A percentile compares a stretch with the other conserved stretches of the same genome.
Evolutionary conservation across 305 asterid genomes (phyloP).

Genomic region (Ajuga reptans): DNA sequence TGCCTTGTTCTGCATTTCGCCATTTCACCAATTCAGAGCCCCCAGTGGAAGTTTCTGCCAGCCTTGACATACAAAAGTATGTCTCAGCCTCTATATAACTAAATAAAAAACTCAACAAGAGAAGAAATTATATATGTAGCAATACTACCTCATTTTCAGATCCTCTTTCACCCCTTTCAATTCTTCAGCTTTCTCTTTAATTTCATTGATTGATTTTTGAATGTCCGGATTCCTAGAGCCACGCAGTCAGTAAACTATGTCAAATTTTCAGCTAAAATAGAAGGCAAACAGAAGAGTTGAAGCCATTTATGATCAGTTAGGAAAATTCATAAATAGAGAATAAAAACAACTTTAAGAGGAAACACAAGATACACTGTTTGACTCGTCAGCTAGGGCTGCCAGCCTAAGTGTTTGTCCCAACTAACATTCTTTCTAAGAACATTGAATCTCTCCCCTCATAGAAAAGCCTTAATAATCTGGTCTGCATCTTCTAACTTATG

Average conservation of each 20-base stretch:
- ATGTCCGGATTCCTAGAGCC: slow-evolving; percentile 58
- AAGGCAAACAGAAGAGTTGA: not conserved
- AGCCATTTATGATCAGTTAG: not conserved
- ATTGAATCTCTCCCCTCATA: not conserved
- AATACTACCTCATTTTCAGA: slow-evolving; percentile 61
- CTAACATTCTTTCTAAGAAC: not conserved
- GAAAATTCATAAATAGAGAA: not conserved
- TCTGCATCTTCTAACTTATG: no score
- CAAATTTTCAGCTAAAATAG: not conserved
- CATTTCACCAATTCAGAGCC: slow-evolving; percentile 92
- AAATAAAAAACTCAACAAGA: slow-evolving; percentile 7
- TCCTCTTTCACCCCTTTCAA: slow-evolving; percentile 64
- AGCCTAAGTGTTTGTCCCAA: not conserved
- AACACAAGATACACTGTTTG: not conserved
- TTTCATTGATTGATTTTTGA: slow-evolving; percentile 57
- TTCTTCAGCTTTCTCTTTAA: slow-evolving; percentile 71
- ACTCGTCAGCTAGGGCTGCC: not conserved
- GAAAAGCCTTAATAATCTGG: not conserved
- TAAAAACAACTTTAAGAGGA: not conserved
- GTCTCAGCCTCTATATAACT: slow-evolving; percentile 63
- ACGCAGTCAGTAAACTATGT: not conserved
- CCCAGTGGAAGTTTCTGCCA: slow-evolving; percentile 75
- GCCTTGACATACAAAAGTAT: slow-evolving; percentile 97
- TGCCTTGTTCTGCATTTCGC: slow-evolving; percentile 97
- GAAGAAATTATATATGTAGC: slow-evolving; percentile 20